These are phyloP conservation scores for Vachellia collinsii DNA, from an alignment of 306 rosid genomes.

Conservation along the genomic window DNA sequence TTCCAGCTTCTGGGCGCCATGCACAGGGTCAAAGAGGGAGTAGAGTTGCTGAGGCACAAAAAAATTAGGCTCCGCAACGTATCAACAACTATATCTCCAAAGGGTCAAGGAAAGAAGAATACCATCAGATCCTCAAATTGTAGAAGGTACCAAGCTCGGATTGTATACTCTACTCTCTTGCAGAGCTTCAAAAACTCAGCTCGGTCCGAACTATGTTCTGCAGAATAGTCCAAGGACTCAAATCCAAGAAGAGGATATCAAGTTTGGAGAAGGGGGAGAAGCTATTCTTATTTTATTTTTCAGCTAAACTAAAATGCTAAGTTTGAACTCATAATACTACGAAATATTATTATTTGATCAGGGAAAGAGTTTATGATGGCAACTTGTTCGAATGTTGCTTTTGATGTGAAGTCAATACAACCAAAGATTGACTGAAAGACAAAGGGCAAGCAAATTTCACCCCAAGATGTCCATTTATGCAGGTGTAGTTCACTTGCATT, in stretches of 20 bases:
- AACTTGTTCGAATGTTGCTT: not conserved
- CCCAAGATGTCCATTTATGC: not conserved
- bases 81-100: conserved; percentile 16
- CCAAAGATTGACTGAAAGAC: conserved; percentile 1
- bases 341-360: not conserved
- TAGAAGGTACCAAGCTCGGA: conserved; percentile 92
- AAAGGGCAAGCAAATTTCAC: not conserved
- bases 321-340: not conserved
- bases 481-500: not conserved
- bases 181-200: conserved; percentile 84
- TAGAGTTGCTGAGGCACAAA: conserved; percentile 74
- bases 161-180: conserved; percentile 88
- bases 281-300: not conserved
- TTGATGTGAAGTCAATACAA: not conserved
- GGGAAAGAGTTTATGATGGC: not conserved
- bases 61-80: conserved; percentile 2
- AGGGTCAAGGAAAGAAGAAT: conserved; percentile 25
- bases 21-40: conserved; percentile 81
- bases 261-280: not conserved
- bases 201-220: conserved; percentile 72
- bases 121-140: conserved; percentile 99
- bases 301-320: conserved; percentile 10
- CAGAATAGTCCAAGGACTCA: conserved; percentile 22
- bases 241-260: conserved; percentile 5
- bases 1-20: conserved; percentile 70